Evolutionary conservation across 2,329 filamentous ascomycete genomes (phyloP), one percentile per base, ranked within the genome.

Genomic region (Fusarium sp.): DNA sequence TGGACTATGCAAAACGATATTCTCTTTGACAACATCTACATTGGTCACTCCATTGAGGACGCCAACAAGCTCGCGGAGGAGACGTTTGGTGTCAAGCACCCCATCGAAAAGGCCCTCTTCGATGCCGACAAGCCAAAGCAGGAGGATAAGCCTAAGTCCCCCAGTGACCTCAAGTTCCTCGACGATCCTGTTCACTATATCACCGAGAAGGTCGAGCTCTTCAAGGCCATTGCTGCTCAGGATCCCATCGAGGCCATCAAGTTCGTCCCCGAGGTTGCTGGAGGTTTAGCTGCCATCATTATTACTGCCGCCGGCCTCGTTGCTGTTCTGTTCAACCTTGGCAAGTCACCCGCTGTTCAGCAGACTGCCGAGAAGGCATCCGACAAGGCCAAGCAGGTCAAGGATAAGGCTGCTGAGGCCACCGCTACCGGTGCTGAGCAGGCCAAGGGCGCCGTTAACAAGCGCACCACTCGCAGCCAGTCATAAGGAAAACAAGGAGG

Each of bases 1-100:
- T 99, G 96, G 96, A 98, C 96, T 79, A 99, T 99, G 96, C 95
- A 98, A 86, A 97, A 91, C 83, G 93, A 98, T 81, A 98, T 99
- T 78, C 92, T 98, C 79, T 98, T 99, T 79, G 94, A 98, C 90
- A 99, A 99, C 91, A 97, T 99, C 88, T 99, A 98, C 90, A 94
- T 99, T 82, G 96, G 96, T 73, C 96, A 99, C 91, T 98, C 95
- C 25, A 83, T 96, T 77, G 94, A 94, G 80, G 96, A 99, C 77
- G 96, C 96, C 71, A 91, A 93, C 83, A 93, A 95, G 86, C 88
- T 99, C 80, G 93, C 94, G 78, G 88, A 92, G 74, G 94, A 97
- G 89, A 94, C 94, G 61, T 99, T 95, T 83, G 92, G 94, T 80
- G 85, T 94, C 85, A 99, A 99, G 93, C 88, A 91, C 82, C 87